These are phyloP conservation scores for Dalechampia spathulata DNA, from an alignment of 441 rosid genomes.

Conservation along the genomic window DNA sequence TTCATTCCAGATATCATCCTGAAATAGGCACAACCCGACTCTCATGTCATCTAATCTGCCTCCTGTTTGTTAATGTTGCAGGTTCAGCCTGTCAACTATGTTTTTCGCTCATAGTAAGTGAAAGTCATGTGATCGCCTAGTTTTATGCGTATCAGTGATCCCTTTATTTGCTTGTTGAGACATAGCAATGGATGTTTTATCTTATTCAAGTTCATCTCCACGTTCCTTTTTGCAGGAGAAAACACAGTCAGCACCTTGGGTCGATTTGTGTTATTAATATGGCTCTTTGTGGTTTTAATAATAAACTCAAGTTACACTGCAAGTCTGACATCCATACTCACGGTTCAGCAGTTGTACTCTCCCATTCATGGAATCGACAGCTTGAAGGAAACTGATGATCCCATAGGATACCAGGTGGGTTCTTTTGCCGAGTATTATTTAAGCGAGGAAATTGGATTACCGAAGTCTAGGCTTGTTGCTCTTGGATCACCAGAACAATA, in stretches of 20 bases:
- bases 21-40: background rate
- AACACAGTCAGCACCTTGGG: constrained; percentile 80
- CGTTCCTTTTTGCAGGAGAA: constrained; percentile 53
- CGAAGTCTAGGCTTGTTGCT: constrained; percentile 58
- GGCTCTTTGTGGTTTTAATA: constrained; percentile 91
- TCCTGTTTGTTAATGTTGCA: constrained; percentile 37
- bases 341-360: constrained; percentile 84
- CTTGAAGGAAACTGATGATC: constrained; percentile 52
- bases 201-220: constrained; percentile 16
- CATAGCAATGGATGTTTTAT: background rate
- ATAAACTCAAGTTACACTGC: constrained; percentile 96
- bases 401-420: constrained; percentile 76
- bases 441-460: constrained; percentile 57
- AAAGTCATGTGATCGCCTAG: background rate
- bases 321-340: constrained; percentile 82
- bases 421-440: constrained; percentile 73
- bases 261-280: constrained; percentile 68
- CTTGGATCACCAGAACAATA: constrained; percentile 79
- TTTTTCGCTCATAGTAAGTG: constrained; percentile 86
- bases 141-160: background rate
- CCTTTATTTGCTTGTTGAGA: no score
- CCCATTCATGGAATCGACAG: constrained; percentile 64
- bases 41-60: constrained; percentile 21
- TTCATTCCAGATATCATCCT: background rate
- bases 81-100: constrained; percentile 93